Evolutionary conservation across 176 grass and related monocot genomes (phyloP).

Genomic region (Musa itinerans): DNA sequence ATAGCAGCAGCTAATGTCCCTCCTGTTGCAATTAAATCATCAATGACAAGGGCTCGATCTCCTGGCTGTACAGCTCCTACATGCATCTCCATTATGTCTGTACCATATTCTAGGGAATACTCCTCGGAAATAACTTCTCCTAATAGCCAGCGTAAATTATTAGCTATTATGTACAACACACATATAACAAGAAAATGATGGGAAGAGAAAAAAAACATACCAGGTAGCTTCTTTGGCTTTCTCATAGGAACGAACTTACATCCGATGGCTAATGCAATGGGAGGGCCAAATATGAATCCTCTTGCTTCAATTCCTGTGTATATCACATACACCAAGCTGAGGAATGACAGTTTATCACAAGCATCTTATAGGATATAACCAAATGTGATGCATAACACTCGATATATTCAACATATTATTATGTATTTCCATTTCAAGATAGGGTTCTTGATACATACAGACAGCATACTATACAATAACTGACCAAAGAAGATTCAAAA

Average conservation of each 20-base stretch:
- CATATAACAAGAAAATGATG: background rate
- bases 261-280: constrained; percentile 90
- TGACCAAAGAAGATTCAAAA: background rate
- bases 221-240: constrained; percentile 92
- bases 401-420: too few relatives aligned
- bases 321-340: background rate
- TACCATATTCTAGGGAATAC: constrained; percentile 87
- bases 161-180: constrained; percentile 15
- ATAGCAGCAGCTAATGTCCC: constrained; percentile 75
- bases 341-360: background rate
- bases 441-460: too few relatives aligned
- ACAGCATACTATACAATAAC: too few relatives aligned
- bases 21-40: constrained; percentile 92
- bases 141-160: constrained; percentile 29
- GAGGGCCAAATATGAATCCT: constrained; percentile 94
- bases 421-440: too few relatives aligned
- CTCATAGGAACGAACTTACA: constrained; percentile 94
- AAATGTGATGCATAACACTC: too few relatives aligned
- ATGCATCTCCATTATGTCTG: constrained; percentile 92
- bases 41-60: constrained; percentile 54
- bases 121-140: constrained; percentile 89
- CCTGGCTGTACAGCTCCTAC: constrained; percentile 72
- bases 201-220: constrained; percentile 26
- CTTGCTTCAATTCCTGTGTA: constrained; percentile 82
- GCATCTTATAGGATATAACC: background rate